Conservation (phyloP, 2,329 filamentous ascomycete species). For the Aspergillus sergii region DNA sequence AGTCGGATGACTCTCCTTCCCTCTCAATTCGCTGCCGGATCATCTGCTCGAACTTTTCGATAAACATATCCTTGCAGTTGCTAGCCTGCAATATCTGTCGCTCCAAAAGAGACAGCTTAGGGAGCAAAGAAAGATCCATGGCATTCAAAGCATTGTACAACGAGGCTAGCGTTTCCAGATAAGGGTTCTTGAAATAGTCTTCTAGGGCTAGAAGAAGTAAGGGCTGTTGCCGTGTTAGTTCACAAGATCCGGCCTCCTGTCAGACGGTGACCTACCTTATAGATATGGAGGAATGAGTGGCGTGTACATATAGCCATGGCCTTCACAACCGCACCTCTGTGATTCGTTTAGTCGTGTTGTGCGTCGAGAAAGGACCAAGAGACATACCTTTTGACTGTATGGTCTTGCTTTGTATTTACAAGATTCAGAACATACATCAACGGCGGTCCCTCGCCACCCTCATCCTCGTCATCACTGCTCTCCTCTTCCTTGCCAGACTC, state of each 20-base stretch:
- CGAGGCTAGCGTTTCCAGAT: constrained; percentile 81
- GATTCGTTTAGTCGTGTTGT: constrained; percentile 3
- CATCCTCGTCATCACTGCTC: constrained; percentile 63
- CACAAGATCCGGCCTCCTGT: background rate
- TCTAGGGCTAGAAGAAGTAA: constrained; percentile 87
- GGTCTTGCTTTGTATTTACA: constrained; percentile 97
- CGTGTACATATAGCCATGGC: constrained; percentile 98
- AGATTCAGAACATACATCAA: constrained; percentile 96
- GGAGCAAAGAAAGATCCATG: constrained; percentile 96
- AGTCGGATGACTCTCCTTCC: constrained; percentile 49
- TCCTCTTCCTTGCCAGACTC: constrained; percentile 44
- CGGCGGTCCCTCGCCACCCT: constrained; percentile 79
- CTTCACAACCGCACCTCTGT: constrained; percentile 88
- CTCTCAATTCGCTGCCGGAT: constrained; percentile 78
- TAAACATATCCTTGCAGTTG: constrained; percentile 93
- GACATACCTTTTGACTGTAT: constrained; percentile 71
- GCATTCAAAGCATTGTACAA: constrained; percentile 91
- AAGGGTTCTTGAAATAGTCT: constrained; percentile 93
- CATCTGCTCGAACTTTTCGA: constrained; percentile 97
- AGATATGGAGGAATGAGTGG: constrained; percentile 97
- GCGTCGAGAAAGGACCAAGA: background rate
- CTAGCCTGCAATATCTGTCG: constrained; percentile 83
- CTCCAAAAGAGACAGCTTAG: constrained; percentile 79
- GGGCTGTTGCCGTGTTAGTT: constrained; percentile 57
- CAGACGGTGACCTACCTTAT: constrained; percentile 68